phyloP scores from a whole-genome alignment of 75 land plant genomes.

The Azolla pinnata region DNA sequence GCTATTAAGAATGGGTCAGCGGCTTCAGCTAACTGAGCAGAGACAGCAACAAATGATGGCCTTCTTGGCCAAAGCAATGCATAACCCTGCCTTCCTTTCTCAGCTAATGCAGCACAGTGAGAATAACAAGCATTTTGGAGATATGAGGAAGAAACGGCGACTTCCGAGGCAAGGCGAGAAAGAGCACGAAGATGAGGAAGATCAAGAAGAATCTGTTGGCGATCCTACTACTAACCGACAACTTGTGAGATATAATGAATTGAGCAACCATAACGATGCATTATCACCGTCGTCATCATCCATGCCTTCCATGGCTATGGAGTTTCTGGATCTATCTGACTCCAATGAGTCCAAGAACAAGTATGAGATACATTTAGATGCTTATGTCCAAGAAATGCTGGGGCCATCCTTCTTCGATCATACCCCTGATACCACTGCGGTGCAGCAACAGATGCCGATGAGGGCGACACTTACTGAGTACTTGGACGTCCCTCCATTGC shows the following conservation, averaged over 20 bases:
- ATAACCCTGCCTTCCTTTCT: constrained; percentile 55
- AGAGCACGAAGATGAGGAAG: background rate
- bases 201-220: too few relatives aligned
- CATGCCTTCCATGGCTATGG: too few relatives aligned
- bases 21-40: constrained; percentile 66
- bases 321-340: background rate
- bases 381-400: background rate
- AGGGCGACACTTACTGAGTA: background rate
- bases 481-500: background rate
- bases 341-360: background rate
- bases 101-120: constrained; percentile 65
- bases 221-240: constrained; percentile 1
- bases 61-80: constrained; percentile 73
- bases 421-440: background rate
- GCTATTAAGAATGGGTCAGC: constrained; percentile 39
- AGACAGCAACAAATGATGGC: constrained; percentile 89
- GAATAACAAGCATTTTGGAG: constrained; percentile 35
- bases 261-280: background rate
- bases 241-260: background rate
- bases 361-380: background rate
- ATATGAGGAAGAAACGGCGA: constrained; percentile 53
- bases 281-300: background rate
- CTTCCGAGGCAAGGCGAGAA: constrained; percentile 43
- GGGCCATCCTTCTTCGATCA: background rate
- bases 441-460: background rate